Evolutionary conservation across 139 green algal genomes (phyloP), one percentile per base, ranked within the genome.

Genomic region (Chlorella sp.): DNA sequence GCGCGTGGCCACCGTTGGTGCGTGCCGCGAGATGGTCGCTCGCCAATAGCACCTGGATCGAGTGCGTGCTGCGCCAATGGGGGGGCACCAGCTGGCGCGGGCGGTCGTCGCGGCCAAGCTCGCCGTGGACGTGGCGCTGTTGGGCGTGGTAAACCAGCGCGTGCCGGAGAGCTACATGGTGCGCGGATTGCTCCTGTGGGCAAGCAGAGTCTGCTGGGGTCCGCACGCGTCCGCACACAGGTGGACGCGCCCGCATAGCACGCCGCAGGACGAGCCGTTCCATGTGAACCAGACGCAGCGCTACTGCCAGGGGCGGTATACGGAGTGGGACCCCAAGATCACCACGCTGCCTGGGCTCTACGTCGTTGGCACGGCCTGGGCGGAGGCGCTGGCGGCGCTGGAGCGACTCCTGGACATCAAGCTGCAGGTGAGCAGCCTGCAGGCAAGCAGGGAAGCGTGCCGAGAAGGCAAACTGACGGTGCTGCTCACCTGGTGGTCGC

Each of bases 291-390:
- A 97, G 81, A 87, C 91, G 1, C 87, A 93, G 49, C 68, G 70
- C 10, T 98, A 96, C 81, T 98, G 94, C 74, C 2, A 26, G 0
- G 91, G 91, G 1, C 31, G 88, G 6, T 91, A 89, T 33, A 14
- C 17, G 0, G 27, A 69, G 1, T 98, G 94, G 94, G 88, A 98
- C 75, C 83, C 87, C 0, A 97, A 97, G 63, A 97, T 98, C 61
- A 98, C 94, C 3, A 98, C 94, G 3, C 90, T 95, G 26, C 94
- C 94, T 3, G 94, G 94, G 29, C 80, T 97, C 24, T 98, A 97
- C 73, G n/a, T 91, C 1, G 10, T 93, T 1, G 86, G 78, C 0
- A 50, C 74, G 0, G 62, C 51, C 1, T 87, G 73, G 31, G 82
- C 31, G n/a, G 36, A 5, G 31, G 5, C 36, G 29, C 62, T 68